Evolutionary conservation across 371 early-diverging fungal species (phyloP).

Genomic region (Syncephalastrum racemosum): DNA sequence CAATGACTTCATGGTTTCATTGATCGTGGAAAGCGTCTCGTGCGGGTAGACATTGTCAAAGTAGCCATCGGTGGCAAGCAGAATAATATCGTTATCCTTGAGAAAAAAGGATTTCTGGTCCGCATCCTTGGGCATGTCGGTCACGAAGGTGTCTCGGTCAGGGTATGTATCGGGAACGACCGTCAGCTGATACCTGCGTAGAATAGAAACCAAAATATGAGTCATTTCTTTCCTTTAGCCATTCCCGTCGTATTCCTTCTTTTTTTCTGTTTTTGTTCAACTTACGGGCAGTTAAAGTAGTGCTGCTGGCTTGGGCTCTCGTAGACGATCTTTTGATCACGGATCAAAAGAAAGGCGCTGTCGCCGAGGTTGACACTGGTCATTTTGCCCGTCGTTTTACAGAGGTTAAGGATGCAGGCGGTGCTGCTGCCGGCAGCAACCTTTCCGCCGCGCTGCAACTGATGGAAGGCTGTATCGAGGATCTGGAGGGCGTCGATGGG

Average conservation of each 20-base stretch:
- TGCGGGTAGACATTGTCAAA: slow-evolving; percentile 69
- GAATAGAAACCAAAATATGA: slow-evolving; percentile 4
- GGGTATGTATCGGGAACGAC: slow-evolving; percentile 61
- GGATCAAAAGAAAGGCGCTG: slow-evolving; percentile 63
- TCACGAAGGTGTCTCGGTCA: slow-evolving; percentile 55
- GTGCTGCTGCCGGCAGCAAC: slow-evolving; percentile 70
- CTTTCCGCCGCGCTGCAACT: slow-evolving; percentile 55
- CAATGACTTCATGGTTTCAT: slow-evolving; percentile 40
- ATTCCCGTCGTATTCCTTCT: slow-evolving; percentile 1
- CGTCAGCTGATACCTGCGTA: slow-evolving; percentile 61
- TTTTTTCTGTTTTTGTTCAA: neutral
- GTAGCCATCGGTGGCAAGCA: slow-evolving; percentile 72
- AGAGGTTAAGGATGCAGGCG: slow-evolving; percentile 64
- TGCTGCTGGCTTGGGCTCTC: slow-evolving; percentile 70
- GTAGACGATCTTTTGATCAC: slow-evolving; percentile 59
- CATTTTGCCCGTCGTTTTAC: slow-evolving; percentile 62
- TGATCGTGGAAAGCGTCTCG: slow-evolving; percentile 58
- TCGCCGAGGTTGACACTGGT: slow-evolving; percentile 67
- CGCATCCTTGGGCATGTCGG: slow-evolving; percentile 65
- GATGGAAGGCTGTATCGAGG: slow-evolving; percentile 57
- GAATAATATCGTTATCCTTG: slow-evolving; percentile 66
- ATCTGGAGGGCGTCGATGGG: slow-evolving; percentile 60
- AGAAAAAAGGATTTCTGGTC: slow-evolving; percentile 57
- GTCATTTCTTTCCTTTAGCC: neutral
- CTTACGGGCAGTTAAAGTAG: slow-evolving; percentile 72